These are phyloP conservation scores for Zygosaccharomyces sapae DNA, from an alignment of 1,139 yeast genomes.

Conservation along the genomic window DNA sequence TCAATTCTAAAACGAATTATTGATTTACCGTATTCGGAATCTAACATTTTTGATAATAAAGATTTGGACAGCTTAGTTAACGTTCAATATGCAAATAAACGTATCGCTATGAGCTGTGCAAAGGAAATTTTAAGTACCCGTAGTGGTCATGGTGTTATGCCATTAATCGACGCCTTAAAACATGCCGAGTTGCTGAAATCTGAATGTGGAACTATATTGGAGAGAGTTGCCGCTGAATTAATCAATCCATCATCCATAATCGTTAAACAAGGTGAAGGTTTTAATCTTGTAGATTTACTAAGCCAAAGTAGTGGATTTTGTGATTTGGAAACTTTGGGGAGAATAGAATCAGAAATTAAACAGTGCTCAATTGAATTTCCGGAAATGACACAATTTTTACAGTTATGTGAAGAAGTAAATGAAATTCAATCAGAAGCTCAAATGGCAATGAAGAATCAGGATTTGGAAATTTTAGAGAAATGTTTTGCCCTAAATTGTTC, in stretches of 20 bases:
- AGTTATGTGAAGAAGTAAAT: slow-evolving; percentile 5
- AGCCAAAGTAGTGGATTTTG: background rate
- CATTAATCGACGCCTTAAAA: slow-evolving; percentile 2
- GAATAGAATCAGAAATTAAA: slow-evolving; percentile 8
- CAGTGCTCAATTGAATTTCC: slow-evolving; percentile 17
- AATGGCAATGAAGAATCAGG: slow-evolving; percentile 5
- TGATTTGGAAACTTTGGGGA: slow-evolving; percentile 7
- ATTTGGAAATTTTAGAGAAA: slow-evolving; percentile 10
- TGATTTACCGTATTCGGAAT: slow-evolving; percentile 39
- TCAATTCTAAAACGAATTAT: slow-evolving; percentile 42
- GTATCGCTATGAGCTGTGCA: slow-evolving; percentile 41
- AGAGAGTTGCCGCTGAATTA: background rate
- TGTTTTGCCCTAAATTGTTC: slow-evolving; percentile 13
- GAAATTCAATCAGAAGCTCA: slow-evolving; percentile 12
- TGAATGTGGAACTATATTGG: slow-evolving; percentile 2
- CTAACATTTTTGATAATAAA: slow-evolving; percentile 22
- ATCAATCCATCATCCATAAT: background rate
- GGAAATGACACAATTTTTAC: slow-evolving; percentile 12
- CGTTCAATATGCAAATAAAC: slow-evolving; percentile 44
- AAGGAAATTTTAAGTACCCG: background rate
- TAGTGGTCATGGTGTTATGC: background rate
- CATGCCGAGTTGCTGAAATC: slow-evolving; percentile 12
- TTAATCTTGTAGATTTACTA: slow-evolving; percentile 12
- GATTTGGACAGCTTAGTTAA: slow-evolving; percentile 42
- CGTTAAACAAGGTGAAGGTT: slow-evolving; percentile 8